Percentiles rank a stretch among this genome's conserved stretches.
Evolutionary conservation across 2,329 filamentous ascomycete species (phyloP).

Genomic region (Paecilomyces formosus): DNA sequence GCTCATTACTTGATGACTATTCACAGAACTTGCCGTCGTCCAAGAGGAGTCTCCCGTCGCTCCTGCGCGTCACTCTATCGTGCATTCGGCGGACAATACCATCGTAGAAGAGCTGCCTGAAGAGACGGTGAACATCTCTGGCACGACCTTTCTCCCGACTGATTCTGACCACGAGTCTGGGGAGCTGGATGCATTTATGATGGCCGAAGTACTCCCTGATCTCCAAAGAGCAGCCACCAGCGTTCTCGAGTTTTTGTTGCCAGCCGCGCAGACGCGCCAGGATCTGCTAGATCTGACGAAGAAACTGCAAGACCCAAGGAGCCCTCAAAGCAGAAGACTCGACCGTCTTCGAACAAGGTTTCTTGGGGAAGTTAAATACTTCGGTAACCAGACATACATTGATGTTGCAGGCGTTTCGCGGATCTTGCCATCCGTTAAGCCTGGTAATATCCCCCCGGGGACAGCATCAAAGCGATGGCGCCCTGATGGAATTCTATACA

Average conservation of each 20-base stretch:
- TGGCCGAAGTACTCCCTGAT: conserved; percentile 33
- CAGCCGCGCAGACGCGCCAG: conserved; percentile 16
- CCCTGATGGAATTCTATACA: conserved; percentile 32
- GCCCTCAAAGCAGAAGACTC: conserved; percentile 21
- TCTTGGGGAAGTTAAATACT: conserved; percentile 15
- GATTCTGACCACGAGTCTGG: conserved; percentile 21
- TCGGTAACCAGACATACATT: conserved; percentile 28
- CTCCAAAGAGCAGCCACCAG: conserved; percentile 24
- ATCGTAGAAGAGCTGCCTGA: conserved; percentile 10
- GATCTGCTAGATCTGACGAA: conserved; percentile 21
- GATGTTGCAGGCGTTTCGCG: conserved; percentile 20
- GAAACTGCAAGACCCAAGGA: conserved; percentile 20
- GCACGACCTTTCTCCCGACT: conserved; percentile 23
- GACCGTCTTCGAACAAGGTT: conserved; percentile 17
- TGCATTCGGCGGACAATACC: neutral
- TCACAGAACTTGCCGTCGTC: neutral
- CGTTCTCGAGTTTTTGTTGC: conserved; percentile 31
- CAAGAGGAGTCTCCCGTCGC: neutral
- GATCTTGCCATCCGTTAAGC: conserved; percentile 19
- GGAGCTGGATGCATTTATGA: conserved; percentile 25
- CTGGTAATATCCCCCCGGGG: conserved; percentile 8
- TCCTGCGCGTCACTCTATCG: neutral
- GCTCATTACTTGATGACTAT: neutral
- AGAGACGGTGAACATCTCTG: conserved; percentile 25
- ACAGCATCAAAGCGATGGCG: conserved; percentile 18